Percentiles rank a stretch among this genome's conserved stretches.
phyloP scores from a whole-genome alignment of 177 flowering plant genomes.

The Vitis hybrid region DNA sequence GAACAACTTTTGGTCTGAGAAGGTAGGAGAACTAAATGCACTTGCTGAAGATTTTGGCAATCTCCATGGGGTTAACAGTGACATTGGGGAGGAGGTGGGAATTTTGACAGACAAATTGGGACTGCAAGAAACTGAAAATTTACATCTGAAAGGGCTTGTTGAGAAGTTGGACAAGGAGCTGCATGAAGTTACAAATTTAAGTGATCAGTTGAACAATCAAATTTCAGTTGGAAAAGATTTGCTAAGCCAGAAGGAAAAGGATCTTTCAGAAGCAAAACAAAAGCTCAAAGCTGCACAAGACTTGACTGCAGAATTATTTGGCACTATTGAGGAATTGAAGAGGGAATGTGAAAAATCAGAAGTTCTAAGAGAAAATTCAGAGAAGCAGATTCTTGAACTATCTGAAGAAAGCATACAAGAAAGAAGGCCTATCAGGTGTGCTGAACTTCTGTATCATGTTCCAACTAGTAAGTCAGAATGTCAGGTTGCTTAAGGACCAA shows the following conservation, averaged over 20 bases:
- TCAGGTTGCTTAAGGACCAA: too few relatives aligned
- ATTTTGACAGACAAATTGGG: slow-evolving; percentile 33
- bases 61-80: slow-evolving; percentile 32
- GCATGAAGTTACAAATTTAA: slow-evolving; percentile 28
- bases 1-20: slow-evolving; percentile 52
- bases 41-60: slow-evolving; percentile 37
- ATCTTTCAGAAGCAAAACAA: slow-evolving; percentile 42
- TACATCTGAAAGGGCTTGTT: slow-evolving; percentile 39
- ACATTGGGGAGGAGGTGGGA: slow-evolving; percentile 37
- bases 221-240: slow-evolving; percentile 30
- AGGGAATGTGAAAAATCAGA: slow-evolving; percentile 37
- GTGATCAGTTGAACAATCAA: slow-evolving; percentile 36
- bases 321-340: slow-evolving; percentile 43
- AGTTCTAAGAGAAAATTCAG: slow-evolving; percentile 27
- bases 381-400: slow-evolving; percentile 36
- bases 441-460: too few relatives aligned
- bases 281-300: slow-evolving; percentile 34
- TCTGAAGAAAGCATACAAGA: slow-evolving; percentile 11
- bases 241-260: slow-evolving; percentile 40
- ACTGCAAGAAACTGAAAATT: slow-evolving; percentile 45
- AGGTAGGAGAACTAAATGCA: slow-evolving; percentile 35
- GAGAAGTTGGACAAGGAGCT: slow-evolving; percentile 43
- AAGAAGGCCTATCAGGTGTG: too few relatives aligned
- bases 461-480: too few relatives aligned
- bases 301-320: slow-evolving; percentile 35